Evolutionary conservation across 768 basidiomycete species (phyloP).

Genomic region (Tubosaeta sp.): DNA sequence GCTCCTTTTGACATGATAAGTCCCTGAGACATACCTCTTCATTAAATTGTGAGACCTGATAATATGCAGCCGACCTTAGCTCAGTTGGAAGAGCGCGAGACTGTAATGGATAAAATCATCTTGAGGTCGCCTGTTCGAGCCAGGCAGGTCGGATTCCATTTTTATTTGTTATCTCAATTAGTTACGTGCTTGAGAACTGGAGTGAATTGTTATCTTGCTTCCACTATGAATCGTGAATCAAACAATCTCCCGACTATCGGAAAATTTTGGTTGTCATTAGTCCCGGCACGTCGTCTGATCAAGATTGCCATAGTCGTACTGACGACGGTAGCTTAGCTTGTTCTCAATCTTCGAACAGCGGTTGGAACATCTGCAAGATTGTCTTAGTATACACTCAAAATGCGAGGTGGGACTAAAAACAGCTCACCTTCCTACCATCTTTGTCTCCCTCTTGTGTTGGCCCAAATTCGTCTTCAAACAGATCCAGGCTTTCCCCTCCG

Average conservation of each 20-base stretch:
- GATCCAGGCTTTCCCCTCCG: conserved; percentile 23
- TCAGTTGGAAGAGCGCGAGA: conserved; percentile 52
- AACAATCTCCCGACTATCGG: too few species aligned
- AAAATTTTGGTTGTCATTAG: too few species aligned
- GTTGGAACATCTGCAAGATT: conserved; percentile 25
- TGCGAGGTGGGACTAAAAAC: background rate
- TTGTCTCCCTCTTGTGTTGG: conserved; percentile 28
- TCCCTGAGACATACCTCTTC: background rate
- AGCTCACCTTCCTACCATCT: conserved; percentile 24
- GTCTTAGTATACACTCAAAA: background rate
- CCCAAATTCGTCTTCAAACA: conserved; percentile 32
- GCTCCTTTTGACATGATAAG: background rate
- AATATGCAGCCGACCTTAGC: conserved; percentile 19
- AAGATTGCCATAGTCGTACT: too few species aligned
- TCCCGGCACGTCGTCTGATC: too few species aligned
- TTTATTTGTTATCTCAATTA: background rate
- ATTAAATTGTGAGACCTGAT: background rate
- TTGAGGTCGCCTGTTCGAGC: conserved; percentile 61
- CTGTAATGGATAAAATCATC: conserved; percentile 37
- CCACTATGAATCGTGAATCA: too few species aligned
- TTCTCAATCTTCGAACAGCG: conserved; percentile 31
- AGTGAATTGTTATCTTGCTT: background rate
- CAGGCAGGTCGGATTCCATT: conserved; percentile 49
- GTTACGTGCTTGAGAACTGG: background rate
- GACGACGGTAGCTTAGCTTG: background rate